Percentiles rank a stretch among this genome's conserved stretches.
Conservation (phyloP, 2,329 filamentous ascomycete species). For the Endocalyx cinctus region DNA sequence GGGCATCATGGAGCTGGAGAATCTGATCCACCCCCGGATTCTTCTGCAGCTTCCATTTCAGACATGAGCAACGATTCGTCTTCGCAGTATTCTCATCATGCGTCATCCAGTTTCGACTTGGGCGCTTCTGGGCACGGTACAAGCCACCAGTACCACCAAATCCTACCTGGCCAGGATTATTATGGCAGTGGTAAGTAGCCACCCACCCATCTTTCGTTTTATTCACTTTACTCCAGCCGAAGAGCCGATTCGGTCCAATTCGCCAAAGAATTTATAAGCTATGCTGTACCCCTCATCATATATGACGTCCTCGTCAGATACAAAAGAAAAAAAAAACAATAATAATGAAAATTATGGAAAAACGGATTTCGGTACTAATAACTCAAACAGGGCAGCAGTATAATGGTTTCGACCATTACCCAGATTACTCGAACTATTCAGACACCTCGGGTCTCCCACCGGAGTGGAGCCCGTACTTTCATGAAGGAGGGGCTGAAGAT, state of each 20-base stretch:
- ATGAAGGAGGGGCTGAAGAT: constrained; percentile 18
- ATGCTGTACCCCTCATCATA: not conserved
- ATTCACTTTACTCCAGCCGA: not conserved
- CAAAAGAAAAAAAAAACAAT: constrained; percentile 14
- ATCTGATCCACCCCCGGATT: constrained; percentile 22
- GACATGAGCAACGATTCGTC: constrained; percentile 26
- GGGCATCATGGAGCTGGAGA: constrained; percentile 21
- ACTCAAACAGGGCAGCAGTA: constrained; percentile 21
- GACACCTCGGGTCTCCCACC: constrained; percentile 17
- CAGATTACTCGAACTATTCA: constrained; percentile 16
- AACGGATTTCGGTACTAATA: too few relatives aligned
- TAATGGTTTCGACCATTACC: constrained; percentile 21
- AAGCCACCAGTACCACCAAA: constrained; percentile 18
- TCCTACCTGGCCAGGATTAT: constrained; percentile 20
- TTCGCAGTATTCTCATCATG: constrained; percentile 19
- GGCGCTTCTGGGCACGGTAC: constrained; percentile 16
- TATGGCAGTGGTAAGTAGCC: constrained; percentile 22
- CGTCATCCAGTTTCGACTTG: constrained; percentile 16
- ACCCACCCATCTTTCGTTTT: not conserved
- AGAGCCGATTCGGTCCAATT: not conserved
- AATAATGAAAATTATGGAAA: too few relatives aligned
- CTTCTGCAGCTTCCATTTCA: constrained; percentile 27
- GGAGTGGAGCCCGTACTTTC: constrained; percentile 21
- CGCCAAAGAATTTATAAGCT: not conserved
- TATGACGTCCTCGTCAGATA: constrained; percentile 4